Evolutionary conservation across 495 filamentous ascomycete genomes (phyloP).

Genomic region (Collariella sp.): DNA sequence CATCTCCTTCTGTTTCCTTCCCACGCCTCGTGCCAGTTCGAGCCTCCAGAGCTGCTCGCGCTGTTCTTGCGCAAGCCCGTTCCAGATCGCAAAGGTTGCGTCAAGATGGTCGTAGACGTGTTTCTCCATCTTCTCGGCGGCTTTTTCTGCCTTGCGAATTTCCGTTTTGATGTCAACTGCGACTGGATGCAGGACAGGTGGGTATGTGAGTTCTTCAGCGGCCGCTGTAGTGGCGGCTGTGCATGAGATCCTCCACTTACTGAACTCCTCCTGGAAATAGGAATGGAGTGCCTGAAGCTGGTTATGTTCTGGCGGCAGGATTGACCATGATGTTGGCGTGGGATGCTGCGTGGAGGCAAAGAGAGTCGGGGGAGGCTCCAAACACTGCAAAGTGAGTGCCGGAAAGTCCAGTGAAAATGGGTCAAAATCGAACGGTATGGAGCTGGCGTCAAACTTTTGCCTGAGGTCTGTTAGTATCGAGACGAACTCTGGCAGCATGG

Average conservation of each 20-base stretch:
- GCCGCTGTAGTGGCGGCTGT: slow-evolving; percentile 35
- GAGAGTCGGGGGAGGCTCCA: slow-evolving; percentile 68
- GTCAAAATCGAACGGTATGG: slow-evolving; percentile 71
- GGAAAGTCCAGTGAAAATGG: slow-evolving; percentile 73
- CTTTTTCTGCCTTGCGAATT: slow-evolving; percentile 32
- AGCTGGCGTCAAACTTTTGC: slow-evolving; percentile 36
- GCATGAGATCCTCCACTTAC: slow-evolving; percentile 48
- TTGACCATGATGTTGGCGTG: slow-evolving; percentile 62
- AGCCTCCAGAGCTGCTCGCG: slow-evolving; percentile 63
- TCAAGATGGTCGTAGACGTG: slow-evolving; percentile 61
- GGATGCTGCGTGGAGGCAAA: slow-evolving; percentile 63
- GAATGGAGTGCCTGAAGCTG: slow-evolving; percentile 62
- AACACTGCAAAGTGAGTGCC: slow-evolving; percentile 67
- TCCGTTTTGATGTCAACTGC: slow-evolving; percentile 38
- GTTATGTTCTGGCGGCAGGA: slow-evolving; percentile 57
- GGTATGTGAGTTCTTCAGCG: slow-evolving; percentile 35
- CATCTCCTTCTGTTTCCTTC: slow-evolving; percentile 57
- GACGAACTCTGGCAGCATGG: slow-evolving; percentile 14
- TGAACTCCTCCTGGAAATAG: slow-evolving; percentile 56
- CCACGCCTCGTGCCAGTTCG: slow-evolving; percentile 66
- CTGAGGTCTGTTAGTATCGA: slow-evolving; percentile 27
- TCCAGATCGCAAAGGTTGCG: slow-evolving; percentile 65
- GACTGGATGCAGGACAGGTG: slow-evolving; percentile 17
- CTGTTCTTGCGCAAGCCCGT: slow-evolving; percentile 44
- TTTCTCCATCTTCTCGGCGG: slow-evolving; percentile 45